Evolutionary conservation across 306 rosid genomes (phyloP), one percentile per base, ranked within the genome.

Genomic region (Fagus crenata): DNA sequence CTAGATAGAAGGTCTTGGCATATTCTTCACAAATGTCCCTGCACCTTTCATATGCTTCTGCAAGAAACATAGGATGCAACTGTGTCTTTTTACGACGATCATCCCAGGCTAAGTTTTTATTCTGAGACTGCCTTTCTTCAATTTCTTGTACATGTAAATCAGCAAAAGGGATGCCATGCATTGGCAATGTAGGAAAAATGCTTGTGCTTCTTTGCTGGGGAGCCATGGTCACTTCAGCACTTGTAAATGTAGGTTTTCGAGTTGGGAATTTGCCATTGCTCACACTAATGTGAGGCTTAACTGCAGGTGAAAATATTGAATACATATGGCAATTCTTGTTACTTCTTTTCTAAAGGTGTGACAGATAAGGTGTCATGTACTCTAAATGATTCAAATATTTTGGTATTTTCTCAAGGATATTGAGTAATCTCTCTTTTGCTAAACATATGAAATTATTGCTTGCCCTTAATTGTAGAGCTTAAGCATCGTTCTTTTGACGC

Each of bases 1-100:
- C 96, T 84, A 91, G 84, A 87, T 91, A 91, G 87, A 93, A 93
- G 75, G 93, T 86, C 83, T 93, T 89, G 82, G 97, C 98, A 84
- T 90, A 93, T 81, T 91, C 98, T 0, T 87, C 88, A 46, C 98
- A 93, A 18, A 93, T 84, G 15, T 82, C 85, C 87, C 92, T 79
- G 79, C 97, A 93, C 84, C 86, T 87, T 75, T 91, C 90, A 74
- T 89, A 89, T 9, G 93, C 87, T 74, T 91, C 88, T 6, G 85
- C 81, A 46, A 93, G 90, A 85, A 91, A 91, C 43, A 49, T 37
- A 17, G 96, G 82, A 22, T 81, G 77, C 2, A 89, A 89, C 69
- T 17, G 67, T n/a, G 84, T 59, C 72, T 72, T 84, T 8, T 18
- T 56, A 0, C 28, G 28, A 22, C 28, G 28, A 22, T 22, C 28